These are phyloP conservation scores for Termitomyces sp. DNA, from an alignment of 768 basidiomycete species.

Conservation along the genomic window DNA sequence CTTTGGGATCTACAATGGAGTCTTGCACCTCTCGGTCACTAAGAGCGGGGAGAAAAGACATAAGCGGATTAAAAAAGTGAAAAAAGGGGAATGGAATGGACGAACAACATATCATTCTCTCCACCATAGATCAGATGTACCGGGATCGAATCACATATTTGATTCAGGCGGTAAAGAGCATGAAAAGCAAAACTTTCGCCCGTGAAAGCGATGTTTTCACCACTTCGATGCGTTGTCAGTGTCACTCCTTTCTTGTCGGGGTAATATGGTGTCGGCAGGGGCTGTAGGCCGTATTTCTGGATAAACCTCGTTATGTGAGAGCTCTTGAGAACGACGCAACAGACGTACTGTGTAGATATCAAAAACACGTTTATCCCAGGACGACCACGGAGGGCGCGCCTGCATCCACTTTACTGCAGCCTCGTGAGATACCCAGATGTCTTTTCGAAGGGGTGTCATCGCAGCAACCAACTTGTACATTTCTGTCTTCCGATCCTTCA, in stretches of 20 bases:
- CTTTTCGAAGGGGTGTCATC: constrained; percentile 20
- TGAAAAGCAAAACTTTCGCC: constrained; percentile 18
- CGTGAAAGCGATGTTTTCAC: constrained; percentile 24
- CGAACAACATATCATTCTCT: constrained; percentile 28
- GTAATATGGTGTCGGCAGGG: constrained; percentile 24
- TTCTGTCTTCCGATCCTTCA: constrained; percentile 20
- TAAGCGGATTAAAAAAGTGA: neutral
- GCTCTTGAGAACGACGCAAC: neutral
- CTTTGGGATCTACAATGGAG: constrained; percentile 21
- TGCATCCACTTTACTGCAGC: constrained; percentile 22
- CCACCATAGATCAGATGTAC: constrained; percentile 27
- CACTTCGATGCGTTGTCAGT: constrained; percentile 21
- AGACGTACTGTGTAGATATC: constrained; percentile 20
- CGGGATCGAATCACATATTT: constrained; percentile 22
- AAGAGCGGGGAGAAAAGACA: neutral
- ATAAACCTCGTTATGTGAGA: neutral
- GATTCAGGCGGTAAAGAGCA: constrained; percentile 23
- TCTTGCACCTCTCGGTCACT: constrained; percentile 23
- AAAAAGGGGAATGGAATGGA: neutral
- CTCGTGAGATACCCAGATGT: constrained; percentile 22
- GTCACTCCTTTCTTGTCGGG: constrained; percentile 23
- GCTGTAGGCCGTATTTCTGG: constrained; percentile 24
- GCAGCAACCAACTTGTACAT: constrained; percentile 22
- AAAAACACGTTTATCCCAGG: constrained; percentile 25
- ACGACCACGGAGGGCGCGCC: constrained; percentile 18